Conservation (phyloP, 768 basidiomycete genomes). For the Suillus sp. region DNA sequence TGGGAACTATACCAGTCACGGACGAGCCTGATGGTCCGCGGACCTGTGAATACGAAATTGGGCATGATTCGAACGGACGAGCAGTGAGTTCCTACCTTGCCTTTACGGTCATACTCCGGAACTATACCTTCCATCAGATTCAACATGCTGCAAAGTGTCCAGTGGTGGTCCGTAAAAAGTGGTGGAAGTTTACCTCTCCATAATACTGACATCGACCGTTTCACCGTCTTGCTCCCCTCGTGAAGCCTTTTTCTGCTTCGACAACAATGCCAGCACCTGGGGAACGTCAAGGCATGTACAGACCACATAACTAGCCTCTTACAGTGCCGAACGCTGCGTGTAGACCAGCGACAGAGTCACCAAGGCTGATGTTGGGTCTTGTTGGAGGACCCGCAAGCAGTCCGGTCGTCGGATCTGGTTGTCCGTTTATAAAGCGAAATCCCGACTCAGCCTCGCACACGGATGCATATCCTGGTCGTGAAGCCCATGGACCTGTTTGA, state of each 20-base stretch:
- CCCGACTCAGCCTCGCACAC: conserved; percentile 79
- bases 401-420: conserved; percentile 54
- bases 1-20: conserved; percentile 74
- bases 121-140: conserved; percentile 79
- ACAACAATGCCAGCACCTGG: conserved; percentile 63
- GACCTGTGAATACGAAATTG: conserved; percentile 38
- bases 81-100: conserved; percentile 44
- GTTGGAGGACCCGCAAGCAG: conserved; percentile 62
- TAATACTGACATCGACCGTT: conserved; percentile 75
- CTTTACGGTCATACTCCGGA: conserved; percentile 73
- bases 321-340: conserved; percentile 78
- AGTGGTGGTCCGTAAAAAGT: not conserved
- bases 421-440: conserved; percentile 73
- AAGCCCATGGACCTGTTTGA: conserved; percentile 73
- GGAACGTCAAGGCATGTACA: not conserved
- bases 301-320: conserved; percentile 17
- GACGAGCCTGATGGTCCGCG: conserved; percentile 76
- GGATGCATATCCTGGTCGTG: conserved; percentile 70
- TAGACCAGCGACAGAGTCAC: conserved; percentile 70
- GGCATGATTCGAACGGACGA: not conserved
- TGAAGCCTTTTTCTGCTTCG: conserved; percentile 39
- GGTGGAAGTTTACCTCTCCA: conserved; percentile 45
- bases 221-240: conserved; percentile 41
- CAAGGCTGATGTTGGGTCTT: conserved; percentile 71
- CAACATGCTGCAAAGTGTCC: conserved; percentile 52